Conservation (phyloP, 2,329 filamentous ascomycete genomes). For the Aspergillus latus region DNA sequence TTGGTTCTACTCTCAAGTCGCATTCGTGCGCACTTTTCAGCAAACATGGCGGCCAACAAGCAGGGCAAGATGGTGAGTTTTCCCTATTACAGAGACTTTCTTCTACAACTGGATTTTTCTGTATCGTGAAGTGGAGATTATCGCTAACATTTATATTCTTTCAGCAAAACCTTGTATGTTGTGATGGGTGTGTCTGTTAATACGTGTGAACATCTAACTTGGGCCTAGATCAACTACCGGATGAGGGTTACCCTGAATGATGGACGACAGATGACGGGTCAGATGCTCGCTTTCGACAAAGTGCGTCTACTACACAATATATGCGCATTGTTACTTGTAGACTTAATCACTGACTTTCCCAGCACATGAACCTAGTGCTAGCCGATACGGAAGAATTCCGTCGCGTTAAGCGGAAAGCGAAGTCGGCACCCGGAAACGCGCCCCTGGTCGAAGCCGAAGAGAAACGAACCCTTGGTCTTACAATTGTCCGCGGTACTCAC, state of each 20-base stretch:
- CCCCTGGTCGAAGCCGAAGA: slow-evolving; percentile 82
- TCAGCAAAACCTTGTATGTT: slow-evolving; percentile 65
- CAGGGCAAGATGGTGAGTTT: slow-evolving; percentile 97
- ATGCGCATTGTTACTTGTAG: slow-evolving; percentile 10
- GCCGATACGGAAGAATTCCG: slow-evolving; percentile 98
- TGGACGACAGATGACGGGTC: slow-evolving; percentile 91
- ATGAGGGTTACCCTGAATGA: slow-evolving; percentile 97
- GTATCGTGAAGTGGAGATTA: not conserved
- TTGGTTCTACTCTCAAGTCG: slow-evolving; percentile 39
- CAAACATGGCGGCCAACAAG: slow-evolving; percentile 70
- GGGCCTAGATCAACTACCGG: slow-evolving; percentile 88
- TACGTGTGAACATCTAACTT: slow-evolving; percentile 47
- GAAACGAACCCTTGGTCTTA: slow-evolving; percentile 93
- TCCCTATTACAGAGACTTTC: slow-evolving; percentile 7
- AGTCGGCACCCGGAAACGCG: slow-evolving; percentile 61
- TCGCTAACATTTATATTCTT: slow-evolving; percentile 53
- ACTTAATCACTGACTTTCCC: not conserved
- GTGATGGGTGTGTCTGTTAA: not conserved
- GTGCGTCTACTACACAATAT: slow-evolving; percentile 46
- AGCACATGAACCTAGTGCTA: slow-evolving; percentile 99
- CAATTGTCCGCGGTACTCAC: slow-evolving; percentile 90
- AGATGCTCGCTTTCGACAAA: slow-evolving; percentile 99
- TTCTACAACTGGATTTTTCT: not conserved
- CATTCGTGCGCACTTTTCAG: slow-evolving; percentile 45
- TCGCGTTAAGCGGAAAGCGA: slow-evolving; percentile 81